phyloP scores from a whole-genome alignment of 768 basidiomycete species.

The Calvatia gigantea region DNA sequence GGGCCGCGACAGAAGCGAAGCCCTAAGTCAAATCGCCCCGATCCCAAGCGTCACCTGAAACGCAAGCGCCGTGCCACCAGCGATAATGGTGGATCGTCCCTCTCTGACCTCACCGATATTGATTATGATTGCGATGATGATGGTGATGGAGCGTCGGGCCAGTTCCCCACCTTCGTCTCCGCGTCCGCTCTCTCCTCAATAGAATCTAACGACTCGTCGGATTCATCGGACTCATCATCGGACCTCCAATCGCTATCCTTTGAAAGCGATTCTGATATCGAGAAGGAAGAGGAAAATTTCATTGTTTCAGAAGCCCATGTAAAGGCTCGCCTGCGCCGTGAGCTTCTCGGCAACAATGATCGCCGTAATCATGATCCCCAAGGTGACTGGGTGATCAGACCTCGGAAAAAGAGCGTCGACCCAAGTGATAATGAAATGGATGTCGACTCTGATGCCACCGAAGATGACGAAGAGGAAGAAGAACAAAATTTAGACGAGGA shows the following conservation, averaged over 20 bases:
- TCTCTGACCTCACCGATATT: slow-evolving; percentile 35
- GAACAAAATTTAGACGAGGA: slow-evolving; percentile 41
- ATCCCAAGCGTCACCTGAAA: slow-evolving; percentile 7
- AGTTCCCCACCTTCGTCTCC: slow-evolving; percentile 67
- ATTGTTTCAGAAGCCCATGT: slow-evolving; percentile 45
- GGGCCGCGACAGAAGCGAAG: slow-evolving; percentile 17
- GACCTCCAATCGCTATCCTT: slow-evolving; percentile 45
- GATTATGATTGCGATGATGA: slow-evolving; percentile 28
- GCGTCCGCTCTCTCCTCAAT: slow-evolving; percentile 53
- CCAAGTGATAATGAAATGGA: slow-evolving; percentile 63
- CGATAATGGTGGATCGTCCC: slow-evolving; percentile 27
- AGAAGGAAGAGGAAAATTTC: slow-evolving; percentile 61
- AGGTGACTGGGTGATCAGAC: slow-evolving; percentile 61
- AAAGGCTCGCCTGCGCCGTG: slow-evolving; percentile 55
- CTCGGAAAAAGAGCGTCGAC: slow-evolving; percentile 69
- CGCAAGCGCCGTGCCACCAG: slow-evolving; percentile 14
- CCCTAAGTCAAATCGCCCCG: slow-evolving; percentile 1
- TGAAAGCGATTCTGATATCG: slow-evolving; percentile 51
- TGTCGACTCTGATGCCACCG: slow-evolving; percentile 55
- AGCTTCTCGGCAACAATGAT: slow-evolving; percentile 52
- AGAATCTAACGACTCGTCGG: slow-evolving; percentile 36
- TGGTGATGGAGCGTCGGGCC: slow-evolving; percentile 30
- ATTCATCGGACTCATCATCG: slow-evolving; percentile 46
- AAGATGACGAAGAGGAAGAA: slow-evolving; percentile 52
- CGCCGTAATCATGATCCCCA: slow-evolving; percentile 29